Evolutionary conservation across 2,329 filamentous ascomycete genomes (phyloP), one percentile per base, ranked within the genome.

Genomic region (Fusarium secorum): DNA sequence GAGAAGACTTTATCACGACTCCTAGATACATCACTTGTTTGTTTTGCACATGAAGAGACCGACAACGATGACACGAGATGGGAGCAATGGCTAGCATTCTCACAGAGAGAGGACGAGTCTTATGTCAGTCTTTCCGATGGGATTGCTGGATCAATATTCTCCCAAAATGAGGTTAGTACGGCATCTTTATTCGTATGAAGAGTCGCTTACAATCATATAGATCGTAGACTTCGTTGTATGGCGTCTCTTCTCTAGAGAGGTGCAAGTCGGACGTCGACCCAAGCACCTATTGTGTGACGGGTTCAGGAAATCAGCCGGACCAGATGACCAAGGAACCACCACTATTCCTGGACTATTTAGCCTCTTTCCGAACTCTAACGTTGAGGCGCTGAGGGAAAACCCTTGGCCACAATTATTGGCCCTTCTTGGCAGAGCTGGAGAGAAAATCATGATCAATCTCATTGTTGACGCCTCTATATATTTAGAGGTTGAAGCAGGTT

Each of bases 201-300:
- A 15, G 20, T 39, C 18, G n/a, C 68, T 75, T 63, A 74, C 33
- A 9, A 20, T 24, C 14, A 53, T n/a, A 56, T 73, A 94, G 91
- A 87, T 95, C 73, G 85, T 95, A 45, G 91, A 95, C 76, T 94
- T 93, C 79, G 87, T 88, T 32, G 88, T 98, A 44, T 94, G 91
- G 89, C 85, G 88, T 14, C 83, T 97, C 4, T 97, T 97, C 79
- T 88, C 87, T 17, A 85, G 87, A 72, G 81, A 83, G 20, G 82
- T 84, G 35, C 78, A 32, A 81, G 80, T 64, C 79, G 83, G 71
- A 14, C 38, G 69, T 53, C 88, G 86, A 75, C 90, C 91, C 4
- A 87, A 88, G 54, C 93, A 98, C 81, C 76, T 97, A 9, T 86
- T 99, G 8, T 95, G 93, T 73, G 91, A 97, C 83, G 95, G 95